Evolutionary conservation across 1,284 basidiomycete genomes (phyloP), one percentile per base, ranked within the genome.

Genomic region (Ustilago loliicola): DNA sequence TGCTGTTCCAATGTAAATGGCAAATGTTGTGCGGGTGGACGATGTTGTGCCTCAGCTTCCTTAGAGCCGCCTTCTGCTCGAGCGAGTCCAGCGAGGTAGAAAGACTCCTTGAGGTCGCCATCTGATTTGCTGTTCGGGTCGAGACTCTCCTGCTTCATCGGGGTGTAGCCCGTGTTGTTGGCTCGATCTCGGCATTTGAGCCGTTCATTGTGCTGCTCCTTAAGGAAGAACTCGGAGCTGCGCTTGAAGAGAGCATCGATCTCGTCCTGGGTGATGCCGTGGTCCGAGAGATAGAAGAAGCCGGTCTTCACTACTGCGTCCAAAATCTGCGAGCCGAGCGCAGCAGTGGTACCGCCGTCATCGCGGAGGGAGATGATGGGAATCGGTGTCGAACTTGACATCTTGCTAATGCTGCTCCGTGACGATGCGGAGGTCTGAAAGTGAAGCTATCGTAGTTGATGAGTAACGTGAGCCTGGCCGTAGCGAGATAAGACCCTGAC

Each of bases 101-200:
- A 83, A 34, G 77, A 80, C 64, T 83, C 80, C 55, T 83, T 83
- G 4, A 83, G 65, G 56, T 83, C 82, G n/a, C 79, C 80, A 25
- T 51, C 67, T 5, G 53, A 58, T 11, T 36, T 72, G 53, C 58
- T 64, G 27, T 36, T 61, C 3, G 73, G 61, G 34, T 80, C 79
- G 15, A 79, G 62, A 8, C 50, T 59, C 61, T 76, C 69, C 52
- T 65, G 59, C 55, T 62, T 67, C 58, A 76, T 60, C 5, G 70
- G 58, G 27, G 79, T 82, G 51, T 76, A 82, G 19, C 77, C 82
- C 0, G 76, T 77, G 36, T 82, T 79, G 54, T 62, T 66, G 1
- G 11, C 29, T 1, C 79, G 63, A 32, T 80, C 74, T 38, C 70
- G 59, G 27, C 34, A 70, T 25, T 47, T 45, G 0, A 60, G 23